A percentile compares a stretch with the other conserved stretches of the same genome.
These are phyloP conservation scores for Globisporangium nagaii DNA, from an alignment of 352 stramenopile species.

Conservation along the genomic window DNA sequence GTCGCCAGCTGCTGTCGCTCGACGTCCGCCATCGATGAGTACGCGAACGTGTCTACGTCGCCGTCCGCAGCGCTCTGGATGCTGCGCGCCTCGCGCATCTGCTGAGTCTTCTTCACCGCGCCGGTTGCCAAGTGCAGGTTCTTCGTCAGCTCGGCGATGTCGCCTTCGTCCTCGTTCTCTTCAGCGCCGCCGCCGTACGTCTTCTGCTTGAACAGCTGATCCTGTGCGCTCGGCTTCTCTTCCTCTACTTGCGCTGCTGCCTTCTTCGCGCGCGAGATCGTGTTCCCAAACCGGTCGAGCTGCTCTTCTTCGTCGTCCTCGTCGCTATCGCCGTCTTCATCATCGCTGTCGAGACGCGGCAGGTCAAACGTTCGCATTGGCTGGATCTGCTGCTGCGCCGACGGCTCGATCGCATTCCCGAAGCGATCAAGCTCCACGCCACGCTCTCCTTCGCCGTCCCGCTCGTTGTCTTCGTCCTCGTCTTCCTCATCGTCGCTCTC, in stretches of 20 bases:
- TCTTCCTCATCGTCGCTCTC: conserved; percentile 43
- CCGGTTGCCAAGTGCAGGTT: conserved; percentile 47
- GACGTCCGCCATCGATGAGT: conserved; percentile 71
- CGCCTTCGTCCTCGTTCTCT: conserved; percentile 31
- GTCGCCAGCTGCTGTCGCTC: conserved; percentile 49
- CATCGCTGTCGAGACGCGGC: conserved; percentile 14
- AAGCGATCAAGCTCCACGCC: conserved; percentile 16
- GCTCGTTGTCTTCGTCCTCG: conserved; percentile 40
- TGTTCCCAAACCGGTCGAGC: conserved; percentile 9
- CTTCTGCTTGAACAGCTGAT: conserved; percentile 49
- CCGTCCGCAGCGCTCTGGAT: conserved; percentile 1
- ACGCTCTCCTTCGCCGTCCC: conserved; percentile 1
- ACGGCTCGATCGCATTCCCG: not conserved
- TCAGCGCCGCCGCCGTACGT: conserved; percentile 26
- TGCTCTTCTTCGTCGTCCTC: conserved; percentile 18
- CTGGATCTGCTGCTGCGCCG: not conserved
- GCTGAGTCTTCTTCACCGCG: conserved; percentile 58
- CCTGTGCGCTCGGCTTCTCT: conserved; percentile 15
- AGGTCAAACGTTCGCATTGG: conserved; percentile 21
- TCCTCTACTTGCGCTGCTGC: conserved; percentile 4
- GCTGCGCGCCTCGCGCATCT: conserved; percentile 41
- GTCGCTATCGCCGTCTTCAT: conserved; percentile 16
- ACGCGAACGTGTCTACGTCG: conserved; percentile 31
- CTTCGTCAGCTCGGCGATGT: conserved; percentile 48
- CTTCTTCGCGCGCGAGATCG: not conserved